phyloP scores from a whole-genome alignment of 2,329 filamentous ascomycete species.

The Cercospora zeina region DNA sequence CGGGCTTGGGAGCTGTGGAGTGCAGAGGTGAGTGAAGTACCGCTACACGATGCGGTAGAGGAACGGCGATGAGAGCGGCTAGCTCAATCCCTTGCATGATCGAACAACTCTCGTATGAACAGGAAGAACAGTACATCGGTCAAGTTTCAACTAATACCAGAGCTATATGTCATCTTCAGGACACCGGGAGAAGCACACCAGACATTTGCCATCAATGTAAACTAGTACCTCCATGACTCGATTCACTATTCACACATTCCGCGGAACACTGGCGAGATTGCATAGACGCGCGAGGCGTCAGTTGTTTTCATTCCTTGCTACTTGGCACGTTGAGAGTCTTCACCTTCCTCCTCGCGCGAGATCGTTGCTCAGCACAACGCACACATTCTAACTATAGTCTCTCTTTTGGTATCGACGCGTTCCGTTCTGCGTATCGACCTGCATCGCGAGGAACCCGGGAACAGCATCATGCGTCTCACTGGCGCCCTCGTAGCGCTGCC shows the following conservation, averaged over 20 bases:
- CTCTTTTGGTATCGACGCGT: constrained; percentile 11
- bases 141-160: not conserved
- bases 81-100: not conserved
- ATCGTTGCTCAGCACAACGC: constrained; percentile 18
- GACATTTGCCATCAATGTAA: not conserved
- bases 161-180: not conserved
- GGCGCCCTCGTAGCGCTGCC: constrained; percentile 25
- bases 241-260: constrained; percentile 14
- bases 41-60: not conserved
- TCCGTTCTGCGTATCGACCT: not conserved
- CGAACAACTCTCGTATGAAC: not conserved
- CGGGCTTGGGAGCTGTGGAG: constrained; percentile 50
- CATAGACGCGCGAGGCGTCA: constrained; percentile 21
- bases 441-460: not conserved
- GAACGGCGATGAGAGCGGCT: not conserved
- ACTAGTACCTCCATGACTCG: not conserved
- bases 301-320: constrained; percentile 27
- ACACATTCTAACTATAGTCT: constrained; percentile 20
- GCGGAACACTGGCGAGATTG: constrained; percentile 20
- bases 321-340: constrained; percentile 21
- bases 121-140: not conserved
- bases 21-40: constrained; percentile 42
- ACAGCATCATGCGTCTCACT: constrained; percentile 19
- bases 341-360: constrained; percentile 4
- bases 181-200: not conserved